Conservation (phyloP, 371 early-diverging fungal species). For the Modicella reniformis region DNA sequence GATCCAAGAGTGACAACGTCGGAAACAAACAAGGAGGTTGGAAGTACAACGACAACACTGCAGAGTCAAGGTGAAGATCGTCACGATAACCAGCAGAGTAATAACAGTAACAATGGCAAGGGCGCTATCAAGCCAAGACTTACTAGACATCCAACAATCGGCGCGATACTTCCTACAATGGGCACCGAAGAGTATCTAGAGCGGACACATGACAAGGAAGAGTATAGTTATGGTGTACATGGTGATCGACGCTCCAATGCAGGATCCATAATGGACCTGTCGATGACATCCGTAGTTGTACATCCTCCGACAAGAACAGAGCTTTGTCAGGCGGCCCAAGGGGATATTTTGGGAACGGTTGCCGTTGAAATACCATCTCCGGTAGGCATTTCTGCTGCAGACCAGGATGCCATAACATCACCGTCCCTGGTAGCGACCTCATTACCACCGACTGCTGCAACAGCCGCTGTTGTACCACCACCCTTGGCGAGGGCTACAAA, state of each 20-base stretch:
- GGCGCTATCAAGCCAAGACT: not conserved
- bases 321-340: conserved; percentile 10
- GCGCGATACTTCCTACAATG: conserved; percentile 37
- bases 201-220: conserved; percentile 52
- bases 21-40: not conserved
- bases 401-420: not conserved
- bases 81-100: not conserved
- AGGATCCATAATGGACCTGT: conserved; percentile 7
- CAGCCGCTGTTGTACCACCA: not conserved
- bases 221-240: conserved; percentile 39
- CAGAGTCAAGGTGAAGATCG: not conserved
- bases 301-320: conserved; percentile 20
- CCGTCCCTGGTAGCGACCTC: not conserved
- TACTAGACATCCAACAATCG: conserved; percentile 58
- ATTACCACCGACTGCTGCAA: not conserved
- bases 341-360: conserved; percentile 6
- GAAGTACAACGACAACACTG: not conserved
- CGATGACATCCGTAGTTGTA: not conserved
- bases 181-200: conserved; percentile 53
- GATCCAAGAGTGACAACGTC: not conserved
- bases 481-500: conserved; percentile 5
- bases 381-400: not conserved
- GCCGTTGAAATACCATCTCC: not conserved
- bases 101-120: not conserved
- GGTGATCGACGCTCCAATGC: conserved; percentile 19